Evolutionary conservation across 768 basidiomycete species (phyloP).

Genomic region (Mycena rebaudengoi): DNA sequence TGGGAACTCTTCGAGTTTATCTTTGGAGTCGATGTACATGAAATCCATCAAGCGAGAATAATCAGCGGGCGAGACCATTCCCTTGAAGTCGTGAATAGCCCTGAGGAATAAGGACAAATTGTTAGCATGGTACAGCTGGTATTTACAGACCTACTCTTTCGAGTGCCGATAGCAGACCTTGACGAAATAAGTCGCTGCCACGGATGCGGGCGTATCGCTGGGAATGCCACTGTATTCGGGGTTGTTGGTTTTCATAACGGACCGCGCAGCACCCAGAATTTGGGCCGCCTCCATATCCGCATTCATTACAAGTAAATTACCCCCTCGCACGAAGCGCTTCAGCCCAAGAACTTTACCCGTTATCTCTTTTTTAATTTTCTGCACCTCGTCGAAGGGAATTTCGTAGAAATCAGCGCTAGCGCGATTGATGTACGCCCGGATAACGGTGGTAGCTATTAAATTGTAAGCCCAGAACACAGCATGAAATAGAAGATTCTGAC

Average conservation of each 20-base stretch:
- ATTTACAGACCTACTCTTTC: neutral
- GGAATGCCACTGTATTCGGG: conserved; percentile 14
- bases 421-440: conserved; percentile 13
- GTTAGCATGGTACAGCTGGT: too few relatives aligned
- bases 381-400: conserved; percentile 8
- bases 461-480: neutral
- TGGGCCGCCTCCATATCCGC: conserved; percentile 24
- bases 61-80: neutral
- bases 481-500: neutral
- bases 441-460: conserved; percentile 2
- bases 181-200: conserved; percentile 4
- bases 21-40: conserved; percentile 5
- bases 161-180: conserved; percentile 12
- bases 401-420: conserved; percentile 8
- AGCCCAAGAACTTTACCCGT: conserved; percentile 11
- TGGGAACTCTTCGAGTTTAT: neutral
- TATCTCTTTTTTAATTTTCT: neutral
- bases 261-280: neutral
- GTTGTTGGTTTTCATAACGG: conserved; percentile 14
- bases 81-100: conserved; percentile 8
- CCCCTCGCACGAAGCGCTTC: conserved; percentile 8
- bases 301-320: conserved; percentile 18
- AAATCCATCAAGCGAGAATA: neutral
- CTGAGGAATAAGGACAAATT: neutral
- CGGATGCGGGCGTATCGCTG: neutral